Evolutionary conservation across 2,329 filamentous ascomycete species (phyloP), one percentile per base, ranked within the genome.

Genomic region (Verticillium klebahnii): DNA sequence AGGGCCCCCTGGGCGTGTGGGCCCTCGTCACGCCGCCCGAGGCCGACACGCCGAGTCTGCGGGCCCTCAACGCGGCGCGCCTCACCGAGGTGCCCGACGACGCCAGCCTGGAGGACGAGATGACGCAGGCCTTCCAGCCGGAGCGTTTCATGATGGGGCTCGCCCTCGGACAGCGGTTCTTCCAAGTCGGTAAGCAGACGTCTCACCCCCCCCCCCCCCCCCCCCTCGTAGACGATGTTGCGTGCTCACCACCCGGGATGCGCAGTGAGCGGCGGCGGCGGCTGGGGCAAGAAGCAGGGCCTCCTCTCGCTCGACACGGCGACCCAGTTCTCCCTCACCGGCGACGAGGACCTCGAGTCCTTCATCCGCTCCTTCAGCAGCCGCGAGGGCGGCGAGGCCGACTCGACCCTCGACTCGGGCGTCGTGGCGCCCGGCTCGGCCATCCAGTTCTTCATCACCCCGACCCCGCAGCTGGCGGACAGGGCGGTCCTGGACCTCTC

Each of bases 231-330:
- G 29, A 29, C 4, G 29, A 29, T 29, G 29, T 54, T 11, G 9
- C 50, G 17, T 36, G 34, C 34, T 36, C 9, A 36, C 34, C 34
- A 36, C 14, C 29, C 29, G 29, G 7, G 34, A 36, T 8, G 68
- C 60, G 74, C 79, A 82, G 85, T 93, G 65, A 93, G 90, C 69
- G 92, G 92, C 5, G 92, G 92, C 56, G 92, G 92, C 52, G 92
- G 92, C 23, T 96, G 92, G 92, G 92, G 92, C 17, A 80, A 84
- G 61, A 95, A 94, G 72, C 87, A 89, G 68, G 92, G 92, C 0
- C 77, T 96, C 0, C 77, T 96, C 3, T 92, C 91, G 6, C 80
- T 96, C 4, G 91, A 95, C 69, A 90, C 92, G 3, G 83, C 91
- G 66, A 82, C 78, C 17, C 79, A 73, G 23, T 84, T 85, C 67